Conservation (phyloP, 257 asterid genomes). For the Handroanthus guayacan region DNA sequence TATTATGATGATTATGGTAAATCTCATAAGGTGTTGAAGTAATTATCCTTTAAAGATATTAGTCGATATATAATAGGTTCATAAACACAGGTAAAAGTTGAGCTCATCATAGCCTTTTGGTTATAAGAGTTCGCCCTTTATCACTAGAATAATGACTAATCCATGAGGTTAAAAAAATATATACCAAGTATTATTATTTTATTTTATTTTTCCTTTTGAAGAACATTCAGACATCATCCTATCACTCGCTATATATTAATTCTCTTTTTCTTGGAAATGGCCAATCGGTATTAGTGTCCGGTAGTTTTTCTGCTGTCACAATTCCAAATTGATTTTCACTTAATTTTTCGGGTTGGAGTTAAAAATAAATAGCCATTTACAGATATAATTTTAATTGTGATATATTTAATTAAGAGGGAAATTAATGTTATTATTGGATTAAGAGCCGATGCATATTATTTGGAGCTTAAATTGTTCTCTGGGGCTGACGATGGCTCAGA, state of each 20-base stretch:
- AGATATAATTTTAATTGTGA: constrained; percentile 1
- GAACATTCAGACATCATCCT: constrained; percentile 25
- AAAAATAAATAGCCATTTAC: background rate
- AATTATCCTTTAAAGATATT: too few relatives aligned
- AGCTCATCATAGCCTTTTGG: too few relatives aligned
- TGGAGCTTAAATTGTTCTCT: constrained; percentile 31
- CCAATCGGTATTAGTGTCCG: constrained; percentile 20
- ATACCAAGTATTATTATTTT: background rate
- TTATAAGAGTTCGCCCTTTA: too few relatives aligned
- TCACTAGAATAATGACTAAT: too few relatives aligned
- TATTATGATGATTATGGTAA: too few relatives aligned
- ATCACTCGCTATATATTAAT: background rate
- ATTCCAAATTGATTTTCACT: background rate
- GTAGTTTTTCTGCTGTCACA: constrained; percentile 19
- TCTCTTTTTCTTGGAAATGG: constrained; percentile 37
- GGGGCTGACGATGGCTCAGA: constrained; percentile 38
- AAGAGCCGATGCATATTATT: constrained; percentile 22
- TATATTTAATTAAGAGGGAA: background rate
- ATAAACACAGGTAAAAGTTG: too few relatives aligned
- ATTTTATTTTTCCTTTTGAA: background rate
- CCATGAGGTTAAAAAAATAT: too few relatives aligned
- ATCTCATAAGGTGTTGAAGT: too few relatives aligned
- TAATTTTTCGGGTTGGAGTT: background rate
- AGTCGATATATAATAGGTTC: too few relatives aligned
- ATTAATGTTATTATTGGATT: constrained; percentile 3